Conservation (phyloP, 768 basidiomycete genomes). For the Boletellus emodensis region DNA sequence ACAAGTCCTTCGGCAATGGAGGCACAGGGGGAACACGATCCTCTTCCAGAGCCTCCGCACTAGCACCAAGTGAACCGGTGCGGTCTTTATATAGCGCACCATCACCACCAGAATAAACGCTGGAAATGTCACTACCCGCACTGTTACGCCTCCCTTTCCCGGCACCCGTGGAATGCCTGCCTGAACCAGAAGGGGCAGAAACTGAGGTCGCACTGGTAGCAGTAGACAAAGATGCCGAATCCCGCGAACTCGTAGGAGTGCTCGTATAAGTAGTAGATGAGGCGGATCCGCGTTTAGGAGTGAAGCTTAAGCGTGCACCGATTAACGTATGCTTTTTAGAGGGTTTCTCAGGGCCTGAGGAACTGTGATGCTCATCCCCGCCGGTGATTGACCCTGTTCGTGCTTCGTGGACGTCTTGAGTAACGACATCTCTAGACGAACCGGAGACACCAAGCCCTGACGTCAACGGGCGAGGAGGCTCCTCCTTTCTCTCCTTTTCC, state of each 20-base stretch:
- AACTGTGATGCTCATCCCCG: slow-evolving; percentile 54
- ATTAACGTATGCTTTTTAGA: slow-evolving; percentile 59
- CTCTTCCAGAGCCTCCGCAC: slow-evolving; percentile 59
- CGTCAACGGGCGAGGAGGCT: slow-evolving; percentile 19
- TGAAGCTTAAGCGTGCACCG: slow-evolving; percentile 66
- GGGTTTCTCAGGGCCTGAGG: slow-evolving; percentile 54
- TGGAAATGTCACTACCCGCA: slow-evolving; percentile 81
- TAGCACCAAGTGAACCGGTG: slow-evolving; percentile 53
- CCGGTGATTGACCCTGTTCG: slow-evolving; percentile 43
- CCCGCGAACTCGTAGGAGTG: slow-evolving; percentile 79
- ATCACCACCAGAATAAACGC: slow-evolving; percentile 62
- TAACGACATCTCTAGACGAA: slow-evolving; percentile 31
- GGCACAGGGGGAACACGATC: slow-evolving; percentile 86
- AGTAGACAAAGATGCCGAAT: slow-evolving; percentile 79
- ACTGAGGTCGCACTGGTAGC: slow-evolving; percentile 76
- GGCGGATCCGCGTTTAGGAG: slow-evolving; percentile 83
- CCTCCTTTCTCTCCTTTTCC: slow-evolving; percentile 46
- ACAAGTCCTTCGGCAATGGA: slow-evolving; percentile 85
- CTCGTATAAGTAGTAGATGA: slow-evolving; percentile 85
- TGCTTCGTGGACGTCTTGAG: slow-evolving; percentile 40
- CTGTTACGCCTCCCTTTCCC: slow-evolving; percentile 74
- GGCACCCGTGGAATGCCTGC: slow-evolving; percentile 60
- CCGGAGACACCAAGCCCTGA: slow-evolving; percentile 35
- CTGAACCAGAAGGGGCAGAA: slow-evolving; percentile 55
- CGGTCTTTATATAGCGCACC: slow-evolving; percentile 63